A percentile compares a stretch with the other conserved stretches of the same genome.
phyloP scores from a whole-genome alignment of 768 basidiomycete genomes.

The Phylloporus arenicola region DNA sequence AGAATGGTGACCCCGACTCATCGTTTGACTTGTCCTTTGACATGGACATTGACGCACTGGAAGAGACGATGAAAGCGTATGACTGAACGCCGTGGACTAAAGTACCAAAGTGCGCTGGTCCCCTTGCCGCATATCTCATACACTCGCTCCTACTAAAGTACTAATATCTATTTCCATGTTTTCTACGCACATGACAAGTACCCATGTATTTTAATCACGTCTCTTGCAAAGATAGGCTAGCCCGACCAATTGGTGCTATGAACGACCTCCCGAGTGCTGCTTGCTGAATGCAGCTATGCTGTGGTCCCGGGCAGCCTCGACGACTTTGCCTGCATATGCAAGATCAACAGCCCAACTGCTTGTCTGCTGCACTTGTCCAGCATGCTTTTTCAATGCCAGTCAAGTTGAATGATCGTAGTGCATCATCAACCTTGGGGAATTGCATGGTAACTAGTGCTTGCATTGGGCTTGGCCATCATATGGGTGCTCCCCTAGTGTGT shows the following conservation, averaged over 20 bases:
- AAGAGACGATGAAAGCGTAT: conserved; percentile 29
- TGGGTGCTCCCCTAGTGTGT: too few species aligned
- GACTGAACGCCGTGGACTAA: conserved; percentile 11
- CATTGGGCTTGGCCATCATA: too few species aligned
- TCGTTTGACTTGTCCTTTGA: conserved; percentile 31
- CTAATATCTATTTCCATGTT: conserved; percentile 6
- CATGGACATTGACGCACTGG: conserved; percentile 25
- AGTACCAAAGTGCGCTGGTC: neutral
- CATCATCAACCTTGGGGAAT: too few species aligned
- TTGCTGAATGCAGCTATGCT: too few species aligned
- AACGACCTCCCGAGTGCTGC: too few species aligned
- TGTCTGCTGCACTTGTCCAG: too few species aligned
- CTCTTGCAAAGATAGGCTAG: neutral
- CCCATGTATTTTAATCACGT: neutral
- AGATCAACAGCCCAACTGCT: too few species aligned
- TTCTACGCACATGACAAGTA: neutral
- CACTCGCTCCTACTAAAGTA: neutral
- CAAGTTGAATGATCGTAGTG: too few species aligned
- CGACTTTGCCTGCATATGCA: too few species aligned
- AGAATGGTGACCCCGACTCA: conserved; percentile 21
- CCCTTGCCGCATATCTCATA: neutral
- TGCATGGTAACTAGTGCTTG: too few species aligned
- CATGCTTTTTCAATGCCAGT: too few species aligned
- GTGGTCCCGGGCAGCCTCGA: too few species aligned
- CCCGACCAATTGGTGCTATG: neutral